Evolutionary conservation across 192 early-diverging fungal genomes (phyloP).

Genomic region (Phlyctochytrium arcticum): DNA sequence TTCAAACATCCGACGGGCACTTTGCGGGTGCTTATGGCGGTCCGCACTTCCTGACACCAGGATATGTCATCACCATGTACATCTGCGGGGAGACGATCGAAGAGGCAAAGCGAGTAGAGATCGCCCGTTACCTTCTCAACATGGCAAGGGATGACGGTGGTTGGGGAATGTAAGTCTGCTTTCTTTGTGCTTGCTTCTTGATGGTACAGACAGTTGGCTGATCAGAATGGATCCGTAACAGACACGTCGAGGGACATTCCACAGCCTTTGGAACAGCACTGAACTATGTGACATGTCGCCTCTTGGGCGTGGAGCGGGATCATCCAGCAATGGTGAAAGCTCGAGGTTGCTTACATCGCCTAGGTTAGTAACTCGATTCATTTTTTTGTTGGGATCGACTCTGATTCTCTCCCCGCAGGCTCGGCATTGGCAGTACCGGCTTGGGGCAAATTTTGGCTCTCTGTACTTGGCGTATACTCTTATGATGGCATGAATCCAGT

Average conservation of each 20-base stretch:
- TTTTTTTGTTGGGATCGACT: no score
- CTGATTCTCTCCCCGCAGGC: no score
- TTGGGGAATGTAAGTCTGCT: constrained; percentile 79
- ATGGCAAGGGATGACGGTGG: constrained; percentile 85
- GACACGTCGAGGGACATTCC: constrained; percentile 86
- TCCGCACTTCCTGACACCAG: constrained; percentile 94
- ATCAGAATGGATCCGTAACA: constrained; percentile 2
- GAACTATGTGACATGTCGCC: constrained; percentile 87
- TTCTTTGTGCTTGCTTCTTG: neutral
- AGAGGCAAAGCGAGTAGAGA: constrained; percentile 65
- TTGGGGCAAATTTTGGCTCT: constrained; percentile 99
- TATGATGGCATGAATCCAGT: constrained; percentile 96
- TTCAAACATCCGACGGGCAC: constrained; percentile 92
- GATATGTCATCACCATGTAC: constrained; percentile 84
- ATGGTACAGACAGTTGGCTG: neutral
- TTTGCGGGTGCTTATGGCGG: constrained; percentile 97
- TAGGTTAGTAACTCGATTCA: constrained; percentile 51
- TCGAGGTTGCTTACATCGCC: constrained; percentile 72
- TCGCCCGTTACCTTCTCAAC: constrained; percentile 83
- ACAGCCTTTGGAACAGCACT: constrained; percentile 95
- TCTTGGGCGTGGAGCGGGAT: constrained; percentile 80
- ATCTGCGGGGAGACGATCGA: constrained; percentile 69
- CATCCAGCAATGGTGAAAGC: constrained; percentile 83
- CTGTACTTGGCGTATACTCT: constrained; percentile 85
- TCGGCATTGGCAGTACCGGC: constrained; percentile 81